Conservation (phyloP, 495 filamentous ascomycete species). For the Aspergillus nanangensis region DNA sequence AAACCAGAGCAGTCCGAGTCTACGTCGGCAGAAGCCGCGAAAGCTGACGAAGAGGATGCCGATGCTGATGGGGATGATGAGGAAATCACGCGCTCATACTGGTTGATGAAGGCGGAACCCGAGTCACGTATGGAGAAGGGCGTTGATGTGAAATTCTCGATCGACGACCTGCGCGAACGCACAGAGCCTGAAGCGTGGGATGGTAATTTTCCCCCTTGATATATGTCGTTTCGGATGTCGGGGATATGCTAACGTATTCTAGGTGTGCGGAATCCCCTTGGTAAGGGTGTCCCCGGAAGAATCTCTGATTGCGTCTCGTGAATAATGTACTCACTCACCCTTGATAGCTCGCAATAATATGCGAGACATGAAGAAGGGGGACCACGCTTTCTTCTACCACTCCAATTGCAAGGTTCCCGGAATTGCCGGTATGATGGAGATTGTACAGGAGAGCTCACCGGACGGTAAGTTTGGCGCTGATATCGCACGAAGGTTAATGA, state of each 20-base stretch:
- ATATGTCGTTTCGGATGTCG: background rate
- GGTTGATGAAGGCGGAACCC: conserved; percentile 96
- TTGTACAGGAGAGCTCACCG: conserved; percentile 73
- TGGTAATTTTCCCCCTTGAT: conserved; percentile 42
- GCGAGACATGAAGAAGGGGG: conserved; percentile 83
- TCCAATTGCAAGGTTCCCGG: conserved; percentile 90
- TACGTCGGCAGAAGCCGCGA: conserved; percentile 8
- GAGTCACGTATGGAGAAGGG: conserved; percentile 82
- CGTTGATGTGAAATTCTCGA: conserved; percentile 85
- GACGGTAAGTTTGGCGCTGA: conserved; percentile 53
- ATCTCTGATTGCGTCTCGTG: background rate
- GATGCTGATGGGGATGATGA: background rate
- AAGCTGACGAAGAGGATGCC: conserved; percentile 4
- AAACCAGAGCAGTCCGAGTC: conserved; percentile 11
- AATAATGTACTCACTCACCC: background rate
- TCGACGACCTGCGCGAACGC: conserved; percentile 75
- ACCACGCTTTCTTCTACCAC: conserved; percentile 95
- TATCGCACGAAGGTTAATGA: background rate
- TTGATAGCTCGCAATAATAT: conserved; percentile 74
- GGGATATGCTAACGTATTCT: conserved; percentile 15
- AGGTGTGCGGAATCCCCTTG: conserved; percentile 56
- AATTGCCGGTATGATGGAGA: conserved; percentile 90
- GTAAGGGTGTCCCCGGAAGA: conserved; percentile 27
- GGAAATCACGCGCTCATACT: conserved; percentile 48
- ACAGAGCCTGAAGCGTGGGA: conserved; percentile 84